Conservation (phyloP, 345 rosid genomes). For the Luvunga scandens region DNA sequence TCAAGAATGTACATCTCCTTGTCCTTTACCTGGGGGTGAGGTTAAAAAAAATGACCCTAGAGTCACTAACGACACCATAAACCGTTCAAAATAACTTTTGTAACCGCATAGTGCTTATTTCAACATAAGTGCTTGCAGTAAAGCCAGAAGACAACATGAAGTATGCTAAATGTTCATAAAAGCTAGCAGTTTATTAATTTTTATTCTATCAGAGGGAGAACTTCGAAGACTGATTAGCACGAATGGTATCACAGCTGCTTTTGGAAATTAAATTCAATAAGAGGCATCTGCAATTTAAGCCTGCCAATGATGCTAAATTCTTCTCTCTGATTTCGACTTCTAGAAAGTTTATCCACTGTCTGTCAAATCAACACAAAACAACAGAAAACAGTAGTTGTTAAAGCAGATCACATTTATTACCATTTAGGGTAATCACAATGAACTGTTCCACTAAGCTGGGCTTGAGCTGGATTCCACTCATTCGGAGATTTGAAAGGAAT, state of each 20-base stretch:
- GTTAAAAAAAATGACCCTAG: background rate
- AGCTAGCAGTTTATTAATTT: background rate
- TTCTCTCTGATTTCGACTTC: background rate
- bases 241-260: background rate
- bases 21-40: background rate
- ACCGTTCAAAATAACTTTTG: background rate
- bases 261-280: background rate
- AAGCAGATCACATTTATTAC: conserved; percentile 31
- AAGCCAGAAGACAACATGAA: background rate
- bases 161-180: background rate
- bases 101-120: background rate
- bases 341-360: background rate
- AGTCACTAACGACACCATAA: background rate
- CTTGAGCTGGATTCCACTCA: conserved; percentile 90
- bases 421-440: conserved; percentile 91
- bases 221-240: no score
- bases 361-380: conserved; percentile 1
- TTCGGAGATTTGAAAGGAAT: conserved; percentile 74
- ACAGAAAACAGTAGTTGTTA: background rate
- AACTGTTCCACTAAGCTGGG: conserved; percentile 89
- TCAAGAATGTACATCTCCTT: background rate
- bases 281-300: background rate
- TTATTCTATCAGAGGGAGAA: background rate
- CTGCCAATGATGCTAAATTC: background rate
- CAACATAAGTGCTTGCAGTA: background rate